Evolutionary conservation across 441 rosid species (phyloP), one percentile per base, ranked within the genome.

Genomic region (Gossypium schwendimanii): DNA sequence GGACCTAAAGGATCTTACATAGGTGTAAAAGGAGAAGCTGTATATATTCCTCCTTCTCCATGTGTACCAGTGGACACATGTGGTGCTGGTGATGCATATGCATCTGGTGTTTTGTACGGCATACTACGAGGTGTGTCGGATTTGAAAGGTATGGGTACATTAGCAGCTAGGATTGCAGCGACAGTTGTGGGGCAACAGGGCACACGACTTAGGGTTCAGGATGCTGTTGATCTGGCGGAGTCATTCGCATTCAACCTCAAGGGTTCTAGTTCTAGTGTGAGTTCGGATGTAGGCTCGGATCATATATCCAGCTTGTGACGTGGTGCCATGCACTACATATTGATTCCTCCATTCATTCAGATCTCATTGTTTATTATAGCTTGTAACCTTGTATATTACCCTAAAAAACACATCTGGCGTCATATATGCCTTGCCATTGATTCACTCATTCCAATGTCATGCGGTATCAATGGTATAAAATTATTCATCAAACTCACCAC

Each of bases 21-120:
- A 55, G 98, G 99, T 23, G 88, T 88, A 9, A 94, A 89, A 84
- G 99, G 98, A 79, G 98, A 94, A 84, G 97, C 98, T 65, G 81
- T 91, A 76, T 91, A 87, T 73, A 77, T 94, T 58, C 91, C 98
- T 69, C 94, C 98, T 28, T 87, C 88, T 3, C 93, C 93, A 21
- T 92, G 97, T 62, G 85, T 86, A 21, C 97, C 94, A 0, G 78
- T 87, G 5, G 99, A 92, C 77, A 92, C 96, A 0, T 91, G 98
- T 63, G 97, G 98, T 61, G 97, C 97, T 0, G 97, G 98, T 53
- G 97, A 94, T 74, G 97, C 98, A 2, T 94, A 90, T 50, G 97
- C 98, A 49, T 87, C 98, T 6, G 97, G 98, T 41, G 86, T 94
- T 66, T 81, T 94, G 71, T 94, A 90, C 10, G 88, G 98, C 57